Conservation (phyloP, 495 filamentous ascomycete species). For the Neurospora pannonica region DNA sequence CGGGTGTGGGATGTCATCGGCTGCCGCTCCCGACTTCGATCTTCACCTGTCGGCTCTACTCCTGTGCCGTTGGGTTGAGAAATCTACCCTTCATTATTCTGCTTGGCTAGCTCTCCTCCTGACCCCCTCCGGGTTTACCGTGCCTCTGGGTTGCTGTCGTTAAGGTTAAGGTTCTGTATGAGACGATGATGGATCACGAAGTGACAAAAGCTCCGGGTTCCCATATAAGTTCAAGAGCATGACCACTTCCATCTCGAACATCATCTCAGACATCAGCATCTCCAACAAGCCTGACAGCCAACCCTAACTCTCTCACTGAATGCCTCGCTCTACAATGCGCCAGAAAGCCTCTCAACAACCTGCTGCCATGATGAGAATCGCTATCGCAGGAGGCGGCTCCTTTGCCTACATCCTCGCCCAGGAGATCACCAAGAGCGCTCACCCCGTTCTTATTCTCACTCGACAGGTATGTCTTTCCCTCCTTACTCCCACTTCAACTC, state of each 20-base stretch:
- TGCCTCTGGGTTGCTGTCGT: neutral
- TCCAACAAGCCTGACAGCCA: neutral
- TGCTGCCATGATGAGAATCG: slow-evolving; percentile 54
- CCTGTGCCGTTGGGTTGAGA: neutral
- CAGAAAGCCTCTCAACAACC: slow-evolving; percentile 19
- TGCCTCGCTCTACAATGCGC: slow-evolving; percentile 22
- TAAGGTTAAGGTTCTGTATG: neutral
- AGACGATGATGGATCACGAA: neutral
- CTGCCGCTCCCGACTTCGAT: neutral
- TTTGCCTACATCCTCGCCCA: slow-evolving; percentile 55
- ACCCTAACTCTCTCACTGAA: slow-evolving; percentile 6
- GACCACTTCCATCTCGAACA: neutral
- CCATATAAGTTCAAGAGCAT: neutral
- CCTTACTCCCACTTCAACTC: neutral
- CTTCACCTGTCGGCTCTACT: neutral
- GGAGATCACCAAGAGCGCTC: slow-evolving; percentile 47
- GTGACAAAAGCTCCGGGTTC: neutral
- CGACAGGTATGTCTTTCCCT: slow-evolving; percentile 38
- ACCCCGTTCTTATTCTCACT: slow-evolving; percentile 61
- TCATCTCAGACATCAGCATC: neutral
- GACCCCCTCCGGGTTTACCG: neutral
- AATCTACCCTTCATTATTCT: neutral
- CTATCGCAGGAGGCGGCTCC: slow-evolving; percentile 62
- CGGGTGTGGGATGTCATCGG: neutral
- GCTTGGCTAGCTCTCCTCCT: neutral